Evolutionary conservation across 2,329 filamentous ascomycete genomes (phyloP).

Genomic region (Talaromyces sp.): DNA sequence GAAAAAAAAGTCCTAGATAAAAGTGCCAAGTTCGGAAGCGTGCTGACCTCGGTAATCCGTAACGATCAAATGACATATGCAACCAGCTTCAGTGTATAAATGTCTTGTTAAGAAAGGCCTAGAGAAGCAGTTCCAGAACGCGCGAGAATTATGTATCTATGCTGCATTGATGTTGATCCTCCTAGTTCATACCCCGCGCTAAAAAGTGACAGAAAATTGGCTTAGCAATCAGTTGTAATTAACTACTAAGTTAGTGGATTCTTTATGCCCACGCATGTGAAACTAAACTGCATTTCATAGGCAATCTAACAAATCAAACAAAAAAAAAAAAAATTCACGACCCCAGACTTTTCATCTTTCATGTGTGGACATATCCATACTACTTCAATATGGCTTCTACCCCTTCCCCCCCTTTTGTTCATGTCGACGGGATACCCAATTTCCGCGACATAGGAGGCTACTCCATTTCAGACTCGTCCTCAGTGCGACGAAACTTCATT

Average conservation of each 20-base stretch:
- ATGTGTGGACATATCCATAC: background rate
- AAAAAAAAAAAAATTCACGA: background rate
- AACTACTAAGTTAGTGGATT: too few species aligned
- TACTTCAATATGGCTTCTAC: background rate
- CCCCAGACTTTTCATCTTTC: background rate
- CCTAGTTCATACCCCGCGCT: background rate
- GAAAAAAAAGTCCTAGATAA: background rate
- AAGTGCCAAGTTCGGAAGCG: background rate
- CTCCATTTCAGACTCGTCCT: slow-evolving; percentile 28
- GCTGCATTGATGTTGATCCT: background rate
- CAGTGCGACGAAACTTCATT: slow-evolving; percentile 39
- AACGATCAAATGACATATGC: background rate
- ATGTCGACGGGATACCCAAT: slow-evolving; percentile 57
- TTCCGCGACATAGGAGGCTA: slow-evolving; percentile 65
- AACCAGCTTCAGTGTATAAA: background rate
- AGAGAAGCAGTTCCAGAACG: too few species aligned
- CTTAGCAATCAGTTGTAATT: too few species aligned
- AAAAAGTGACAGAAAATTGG: background rate
- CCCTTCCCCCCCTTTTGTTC: slow-evolving; percentile 5
- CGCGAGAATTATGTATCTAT: background rate
- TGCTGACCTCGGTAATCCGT: too few species aligned
- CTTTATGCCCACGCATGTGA: background rate
- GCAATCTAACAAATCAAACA: too few species aligned
- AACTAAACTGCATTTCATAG: too few species aligned
- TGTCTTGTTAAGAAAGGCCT: background rate